Evolutionary conservation across 2,329 filamentous ascomycete genomes (phyloP).

Genomic region (Verticillium zaregamsianum): DNA sequence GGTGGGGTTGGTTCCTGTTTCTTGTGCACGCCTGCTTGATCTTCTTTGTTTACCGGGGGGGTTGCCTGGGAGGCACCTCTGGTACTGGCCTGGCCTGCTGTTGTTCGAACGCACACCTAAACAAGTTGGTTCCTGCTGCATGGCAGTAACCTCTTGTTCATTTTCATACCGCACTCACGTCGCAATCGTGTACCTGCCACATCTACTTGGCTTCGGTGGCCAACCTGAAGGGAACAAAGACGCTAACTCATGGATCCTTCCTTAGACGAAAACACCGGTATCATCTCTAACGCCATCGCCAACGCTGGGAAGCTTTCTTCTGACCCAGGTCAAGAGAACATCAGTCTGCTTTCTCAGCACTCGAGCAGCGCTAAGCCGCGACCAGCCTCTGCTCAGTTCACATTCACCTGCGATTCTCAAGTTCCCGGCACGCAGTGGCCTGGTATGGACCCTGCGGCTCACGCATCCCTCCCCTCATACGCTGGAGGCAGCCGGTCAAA

Average conservation of each 20-base stretch:
- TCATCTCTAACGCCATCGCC: constrained; percentile 89
- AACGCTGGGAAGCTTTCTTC: constrained; percentile 71
- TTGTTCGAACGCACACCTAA: not conserved
- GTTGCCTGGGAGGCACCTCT: not conserved
- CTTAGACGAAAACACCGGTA: constrained; percentile 57
- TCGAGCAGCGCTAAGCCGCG: constrained; percentile 51
- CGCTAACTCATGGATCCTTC: constrained; percentile 2
- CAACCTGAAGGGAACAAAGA: not conserved
- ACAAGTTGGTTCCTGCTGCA: too few relatives aligned
- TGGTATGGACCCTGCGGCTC: constrained; percentile 36
- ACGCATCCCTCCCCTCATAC: constrained; percentile 21
- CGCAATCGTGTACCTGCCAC: constrained; percentile 12
- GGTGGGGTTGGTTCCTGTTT: not conserved
- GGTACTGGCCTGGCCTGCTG: not conserved
- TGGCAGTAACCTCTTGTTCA: not conserved
- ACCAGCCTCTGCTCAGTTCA: constrained; percentile 83
- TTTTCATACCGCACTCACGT: not conserved
- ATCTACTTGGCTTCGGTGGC: not conserved
- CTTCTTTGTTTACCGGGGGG: not conserved
- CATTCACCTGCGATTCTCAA: constrained; percentile 91
- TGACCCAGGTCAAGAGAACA: constrained; percentile 68
- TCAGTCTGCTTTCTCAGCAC: constrained; percentile 72
- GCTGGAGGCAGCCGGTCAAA: constrained; percentile 18
- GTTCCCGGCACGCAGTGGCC: constrained; percentile 77
- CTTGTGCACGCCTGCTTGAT: not conserved